These are phyloP conservation scores for Colletotrichum sp. DNA, from an alignment of 2,329 filamentous ascomycete species.

Conservation along the genomic window DNA sequence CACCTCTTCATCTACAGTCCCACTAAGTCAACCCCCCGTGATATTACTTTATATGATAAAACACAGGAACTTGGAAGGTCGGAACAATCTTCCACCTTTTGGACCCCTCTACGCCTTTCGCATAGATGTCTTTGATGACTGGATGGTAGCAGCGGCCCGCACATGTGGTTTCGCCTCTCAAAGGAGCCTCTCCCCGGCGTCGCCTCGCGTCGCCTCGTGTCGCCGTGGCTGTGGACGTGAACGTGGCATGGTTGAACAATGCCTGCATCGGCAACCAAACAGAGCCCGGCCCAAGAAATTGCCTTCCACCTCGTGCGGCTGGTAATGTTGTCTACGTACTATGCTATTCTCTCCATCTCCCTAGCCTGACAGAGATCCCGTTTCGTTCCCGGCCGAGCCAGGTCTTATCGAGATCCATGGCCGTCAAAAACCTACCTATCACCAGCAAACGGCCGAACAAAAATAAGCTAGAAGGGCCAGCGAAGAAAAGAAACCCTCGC, in stretches of 20 bases:
- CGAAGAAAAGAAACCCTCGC: not conserved
- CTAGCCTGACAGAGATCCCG: too few relatives aligned
- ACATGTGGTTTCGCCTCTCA: not conserved
- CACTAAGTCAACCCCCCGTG: too few relatives aligned
- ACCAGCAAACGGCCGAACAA: not conserved
- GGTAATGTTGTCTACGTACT: too few relatives aligned
- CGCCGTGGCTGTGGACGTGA: not conserved
- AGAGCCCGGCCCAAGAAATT: too few relatives aligned
- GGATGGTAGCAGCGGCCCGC: not conserved
- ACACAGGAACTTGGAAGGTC: too few relatives aligned
- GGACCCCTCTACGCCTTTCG: not conserved
- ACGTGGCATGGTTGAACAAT: not conserved
- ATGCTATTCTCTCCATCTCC: too few relatives aligned
- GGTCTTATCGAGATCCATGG: too few relatives aligned
- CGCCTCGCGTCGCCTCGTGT: not conserved
- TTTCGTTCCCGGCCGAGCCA: too few relatives aligned
- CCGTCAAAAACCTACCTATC: not conserved
- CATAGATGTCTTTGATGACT: not conserved
- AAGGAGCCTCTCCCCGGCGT: not conserved
- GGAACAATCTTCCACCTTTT: too few relatives aligned
- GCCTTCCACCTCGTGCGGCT: not conserved
- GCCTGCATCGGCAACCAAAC: not conserved
- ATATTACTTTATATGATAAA: too few relatives aligned
- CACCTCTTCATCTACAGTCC: not conserved
- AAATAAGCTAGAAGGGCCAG: not conserved